Conservation (phyloP, 768 basidiomycete genomes). For the Cubamyces sp. region DNA sequence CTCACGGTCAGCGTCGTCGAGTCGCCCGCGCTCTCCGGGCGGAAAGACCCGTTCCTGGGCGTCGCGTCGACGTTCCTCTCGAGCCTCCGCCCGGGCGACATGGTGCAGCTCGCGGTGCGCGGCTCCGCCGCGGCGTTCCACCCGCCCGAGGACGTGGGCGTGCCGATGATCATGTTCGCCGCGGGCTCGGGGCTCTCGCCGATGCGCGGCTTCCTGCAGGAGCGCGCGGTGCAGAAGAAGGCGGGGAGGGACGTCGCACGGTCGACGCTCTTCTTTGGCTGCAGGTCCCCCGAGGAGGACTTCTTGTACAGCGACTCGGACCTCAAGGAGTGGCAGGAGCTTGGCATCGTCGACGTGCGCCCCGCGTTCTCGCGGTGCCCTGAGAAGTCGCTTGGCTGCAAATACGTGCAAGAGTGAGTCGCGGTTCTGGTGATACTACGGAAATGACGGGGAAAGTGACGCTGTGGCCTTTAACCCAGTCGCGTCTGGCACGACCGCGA, state of each 20-base stretch:
- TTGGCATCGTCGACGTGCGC: constrained; percentile 48
- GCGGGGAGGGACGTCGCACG: constrained; percentile 46
- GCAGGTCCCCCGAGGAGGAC: constrained; percentile 46
- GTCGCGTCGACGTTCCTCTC: constrained; percentile 53
- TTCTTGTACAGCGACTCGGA: constrained; percentile 48
- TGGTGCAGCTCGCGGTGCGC: constrained; percentile 47
- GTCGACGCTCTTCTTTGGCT: constrained; percentile 52
- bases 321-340: constrained; percentile 45
- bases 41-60: constrained; percentile 43
- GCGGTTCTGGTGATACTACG: background rate
- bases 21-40: constrained; percentile 41
- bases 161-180: constrained; percentile 50
- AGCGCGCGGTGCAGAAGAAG: constrained; percentile 49
- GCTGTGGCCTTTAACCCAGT: constrained; percentile 28
- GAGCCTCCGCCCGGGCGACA: constrained; percentile 42
- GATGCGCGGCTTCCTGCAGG: constrained; percentile 56
- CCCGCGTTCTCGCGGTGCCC: constrained; percentile 42
- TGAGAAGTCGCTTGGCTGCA: constrained; percentile 32
- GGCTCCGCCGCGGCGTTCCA: constrained; percentile 46
- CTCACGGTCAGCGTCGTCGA: constrained; percentile 50
- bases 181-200: constrained; percentile 54
- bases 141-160: constrained; percentile 43
- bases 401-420: constrained; percentile 37
- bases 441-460: background rate
- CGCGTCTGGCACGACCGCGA: constrained; percentile 48